These are phyloP conservation scores for Neurospora sp. DNA, from an alignment of 495 filamentous ascomycete genomes.

Conservation along the genomic window DNA sequence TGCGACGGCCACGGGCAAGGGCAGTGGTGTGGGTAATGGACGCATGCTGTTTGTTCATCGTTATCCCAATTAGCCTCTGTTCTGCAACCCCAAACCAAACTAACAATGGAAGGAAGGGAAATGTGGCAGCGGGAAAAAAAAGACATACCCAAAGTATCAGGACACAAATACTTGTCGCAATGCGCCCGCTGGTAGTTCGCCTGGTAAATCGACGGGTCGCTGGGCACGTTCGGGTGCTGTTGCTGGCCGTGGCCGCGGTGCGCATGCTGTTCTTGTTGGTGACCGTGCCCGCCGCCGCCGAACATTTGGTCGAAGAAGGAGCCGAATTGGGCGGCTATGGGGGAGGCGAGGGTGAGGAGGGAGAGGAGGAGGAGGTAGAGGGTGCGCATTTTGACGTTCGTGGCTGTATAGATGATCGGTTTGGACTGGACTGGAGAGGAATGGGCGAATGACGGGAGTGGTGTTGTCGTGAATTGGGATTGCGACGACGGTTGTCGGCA, in stretches of 20 bases:
- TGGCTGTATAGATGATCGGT: too few species aligned
- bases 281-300: conserved; percentile 29
- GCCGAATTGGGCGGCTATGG: conserved; percentile 57
- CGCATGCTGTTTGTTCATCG: conserved; percentile 49
- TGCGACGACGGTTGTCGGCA: background rate
- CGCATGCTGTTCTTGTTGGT: conserved; percentile 22
- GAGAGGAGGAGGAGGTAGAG: conserved; percentile 14
- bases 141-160: conserved; percentile 57
- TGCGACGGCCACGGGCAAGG: conserved; percentile 72
- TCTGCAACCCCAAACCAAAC: background rate
- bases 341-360: conserved; percentile 20
- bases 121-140: too few species aligned
- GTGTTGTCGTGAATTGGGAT: background rate
- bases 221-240: conserved; percentile 63
- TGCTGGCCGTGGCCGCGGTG: conserved; percentile 41
- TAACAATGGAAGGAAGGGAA: background rate
- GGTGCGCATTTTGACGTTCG: conserved; percentile 24
- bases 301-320: conserved; percentile 74
- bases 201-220: conserved; percentile 70
- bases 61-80: background rate
- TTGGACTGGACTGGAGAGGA: background rate
- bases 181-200: conserved; percentile 56
- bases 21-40: conserved; percentile 89
- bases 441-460: background rate
- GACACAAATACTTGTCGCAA: conserved; percentile 88